Conservation (phyloP, 441 rosid species). For the Corymbia calophylla region DNA sequence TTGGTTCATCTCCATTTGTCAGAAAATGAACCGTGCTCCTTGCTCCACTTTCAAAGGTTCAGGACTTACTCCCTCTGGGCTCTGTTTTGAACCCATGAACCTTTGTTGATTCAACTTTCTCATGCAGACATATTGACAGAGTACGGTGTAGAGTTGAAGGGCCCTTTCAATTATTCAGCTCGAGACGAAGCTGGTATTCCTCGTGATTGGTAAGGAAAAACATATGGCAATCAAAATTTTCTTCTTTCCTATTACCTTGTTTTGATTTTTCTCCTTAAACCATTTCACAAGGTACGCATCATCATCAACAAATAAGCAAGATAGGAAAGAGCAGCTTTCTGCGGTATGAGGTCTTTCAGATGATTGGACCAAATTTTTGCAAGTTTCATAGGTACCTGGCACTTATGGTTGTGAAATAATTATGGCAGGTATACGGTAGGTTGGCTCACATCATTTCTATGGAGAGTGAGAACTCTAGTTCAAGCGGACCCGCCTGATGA, state of each 20-base stretch:
- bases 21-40: slow-evolving; percentile 56
- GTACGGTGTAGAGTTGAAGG: slow-evolving; percentile 78
- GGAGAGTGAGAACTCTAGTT: slow-evolving; percentile 70
- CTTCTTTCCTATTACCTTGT: background rate
- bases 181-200: slow-evolving; percentile 90
- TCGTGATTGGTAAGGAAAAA: slow-evolving; percentile 58
- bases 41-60: slow-evolving; percentile 81
- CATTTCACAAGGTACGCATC: slow-evolving; percentile 47
- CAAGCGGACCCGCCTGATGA: background rate
- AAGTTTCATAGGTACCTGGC: background rate
- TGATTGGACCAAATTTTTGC: background rate
- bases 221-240: background rate
- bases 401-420: background rate
- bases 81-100: background rate
- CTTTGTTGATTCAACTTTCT: slow-evolving; percentile 7
- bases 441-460: slow-evolving; percentile 68
- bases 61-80: background rate
- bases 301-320: slow-evolving; percentile 25
- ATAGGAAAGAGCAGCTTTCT: slow-evolving; percentile 45
- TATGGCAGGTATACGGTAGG: slow-evolving; percentile 69
- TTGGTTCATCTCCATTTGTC: slow-evolving; percentile 78
- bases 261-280: background rate
- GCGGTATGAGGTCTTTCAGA: slow-evolving; percentile 26
- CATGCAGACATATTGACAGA: slow-evolving; percentile 61
- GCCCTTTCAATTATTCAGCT: slow-evolving; percentile 86